Evolutionary conservation across 108 stramenopile species (phyloP).

Genomic region (Cyclotella sp.): DNA sequence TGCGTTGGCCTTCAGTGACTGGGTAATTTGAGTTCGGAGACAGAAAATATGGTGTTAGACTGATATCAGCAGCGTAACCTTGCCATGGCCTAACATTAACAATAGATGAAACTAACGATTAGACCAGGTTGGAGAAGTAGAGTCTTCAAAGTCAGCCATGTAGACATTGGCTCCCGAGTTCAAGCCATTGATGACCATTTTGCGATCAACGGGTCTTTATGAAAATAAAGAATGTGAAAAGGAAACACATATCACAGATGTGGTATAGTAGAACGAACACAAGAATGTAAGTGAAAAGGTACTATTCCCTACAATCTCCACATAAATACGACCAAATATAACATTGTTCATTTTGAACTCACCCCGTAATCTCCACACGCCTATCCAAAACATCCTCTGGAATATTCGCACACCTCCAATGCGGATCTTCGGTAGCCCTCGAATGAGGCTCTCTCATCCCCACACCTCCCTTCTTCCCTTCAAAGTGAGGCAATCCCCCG

Average conservation of each 20-base stretch:
- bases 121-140: slow-evolving; percentile 84
- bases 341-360: slow-evolving; percentile 28
- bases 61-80: neutral
- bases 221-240: neutral
- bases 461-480: slow-evolving; percentile 39
- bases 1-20: slow-evolving; percentile 89
- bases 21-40: neutral
- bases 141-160: slow-evolving; percentile 97
- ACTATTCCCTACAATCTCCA: neutral
- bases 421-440: slow-evolving; percentile 65
- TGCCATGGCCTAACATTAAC: neutral
- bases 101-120: slow-evolving; percentile 38
- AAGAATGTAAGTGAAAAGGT: neutral
- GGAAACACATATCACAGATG: no score
- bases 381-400: slow-evolving; percentile 87
- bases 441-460: slow-evolving; percentile 57
- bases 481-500: slow-evolving; percentile 77
- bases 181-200: slow-evolving; percentile 97
- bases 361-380: slow-evolving; percentile 94
- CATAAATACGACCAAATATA: no score
- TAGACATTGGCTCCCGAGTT: slow-evolving; percentile 91
- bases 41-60: neutral
- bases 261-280: neutral
- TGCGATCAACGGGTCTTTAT: slow-evolving; percentile 59
- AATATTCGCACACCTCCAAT: slow-evolving; percentile 85